A percentile compares a stretch with the other conserved stretches of the same genome.
Evolutionary conservation across 495 filamentous ascomycete species (phyloP).

Genomic region (Aspergillus incahuasiensis): DNA sequence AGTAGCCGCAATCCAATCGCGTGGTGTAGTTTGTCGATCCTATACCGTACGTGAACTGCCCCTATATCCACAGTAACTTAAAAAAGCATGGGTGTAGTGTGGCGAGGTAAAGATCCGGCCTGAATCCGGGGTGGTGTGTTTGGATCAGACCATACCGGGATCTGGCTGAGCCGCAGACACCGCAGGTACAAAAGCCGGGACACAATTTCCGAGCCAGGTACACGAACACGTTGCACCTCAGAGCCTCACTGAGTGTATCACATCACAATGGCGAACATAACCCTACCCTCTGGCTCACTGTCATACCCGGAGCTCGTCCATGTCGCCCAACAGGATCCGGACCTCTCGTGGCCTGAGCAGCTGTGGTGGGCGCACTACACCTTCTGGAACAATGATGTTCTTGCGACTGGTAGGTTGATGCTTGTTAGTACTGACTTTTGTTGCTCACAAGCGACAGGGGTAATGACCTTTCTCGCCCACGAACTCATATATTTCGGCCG

Average conservation of each 20-base stretch:
- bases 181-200: neutral
- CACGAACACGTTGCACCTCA: neutral
- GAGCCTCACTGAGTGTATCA: neutral
- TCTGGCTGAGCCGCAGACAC: neutral
- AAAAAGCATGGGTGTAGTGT: neutral
- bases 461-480: slow-evolving; percentile 95
- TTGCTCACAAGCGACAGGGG: slow-evolving; percentile 24
- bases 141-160: slow-evolving; percentile 21
- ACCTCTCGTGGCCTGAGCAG: slow-evolving; percentile 76
- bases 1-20: neutral
- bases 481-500: slow-evolving; percentile 93
- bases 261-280: slow-evolving; percentile 19
- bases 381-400: slow-evolving; percentile 95
- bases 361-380: slow-evolving; percentile 94
- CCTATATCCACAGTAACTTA: neutral
- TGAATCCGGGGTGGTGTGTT: slow-evolving; percentile 24
- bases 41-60: neutral
- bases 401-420: slow-evolving; percentile 67
- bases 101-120: slow-evolving; percentile 5
- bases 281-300: slow-evolving; percentile 3
- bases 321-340: slow-evolving; percentile 70
- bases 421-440: neutral
- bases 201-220: neutral
- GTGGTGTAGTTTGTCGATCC: neutral
- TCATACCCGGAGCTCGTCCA: slow-evolving; percentile 16